phyloP scores from a whole-genome alignment of 345 rosid species.

The Camelina laxa region DNA sequence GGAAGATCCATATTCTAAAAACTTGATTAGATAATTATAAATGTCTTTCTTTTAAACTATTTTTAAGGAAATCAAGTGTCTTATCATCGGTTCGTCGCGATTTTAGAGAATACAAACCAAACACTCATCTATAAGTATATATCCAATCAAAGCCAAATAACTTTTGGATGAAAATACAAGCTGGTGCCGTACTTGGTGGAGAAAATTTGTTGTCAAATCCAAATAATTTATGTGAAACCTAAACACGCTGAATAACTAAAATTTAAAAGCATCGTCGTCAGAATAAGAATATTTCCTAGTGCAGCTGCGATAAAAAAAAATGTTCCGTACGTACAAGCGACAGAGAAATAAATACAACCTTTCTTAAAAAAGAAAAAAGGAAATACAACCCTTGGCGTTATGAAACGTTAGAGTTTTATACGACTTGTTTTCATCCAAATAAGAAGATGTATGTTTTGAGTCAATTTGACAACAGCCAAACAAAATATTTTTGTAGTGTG shows the following conservation, averaged over 20 bases:
- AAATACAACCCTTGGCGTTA: background rate
- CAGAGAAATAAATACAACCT: slow-evolving; percentile 14
- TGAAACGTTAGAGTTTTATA: slow-evolving; percentile 30
- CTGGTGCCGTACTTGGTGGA: background rate
- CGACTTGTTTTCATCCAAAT: slow-evolving; percentile 28
- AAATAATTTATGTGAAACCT: background rate
- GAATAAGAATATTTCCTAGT: background rate
- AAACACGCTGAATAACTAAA: slow-evolving; percentile 1
- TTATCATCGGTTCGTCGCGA: background rate
- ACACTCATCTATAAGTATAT: background rate
- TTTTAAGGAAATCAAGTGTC: background rate
- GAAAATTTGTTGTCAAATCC: background rate
- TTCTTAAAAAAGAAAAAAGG: background rate
- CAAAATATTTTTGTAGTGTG: background rate
- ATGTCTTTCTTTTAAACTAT: too few species aligned
- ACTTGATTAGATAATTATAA: too few species aligned
- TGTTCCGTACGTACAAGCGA: slow-evolving; percentile 27
- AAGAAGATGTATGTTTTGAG: background rate
- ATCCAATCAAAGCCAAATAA: background rate
- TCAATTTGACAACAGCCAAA: slow-evolving; percentile 1
- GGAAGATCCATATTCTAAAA: background rate
- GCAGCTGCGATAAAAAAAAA: background rate
- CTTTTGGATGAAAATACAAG: background rate
- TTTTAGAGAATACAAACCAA: background rate
- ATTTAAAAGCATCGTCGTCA: background rate